Conservation (phyloP, 2,329 filamentous ascomycete species). For the Verruconis gallopava region DNA sequence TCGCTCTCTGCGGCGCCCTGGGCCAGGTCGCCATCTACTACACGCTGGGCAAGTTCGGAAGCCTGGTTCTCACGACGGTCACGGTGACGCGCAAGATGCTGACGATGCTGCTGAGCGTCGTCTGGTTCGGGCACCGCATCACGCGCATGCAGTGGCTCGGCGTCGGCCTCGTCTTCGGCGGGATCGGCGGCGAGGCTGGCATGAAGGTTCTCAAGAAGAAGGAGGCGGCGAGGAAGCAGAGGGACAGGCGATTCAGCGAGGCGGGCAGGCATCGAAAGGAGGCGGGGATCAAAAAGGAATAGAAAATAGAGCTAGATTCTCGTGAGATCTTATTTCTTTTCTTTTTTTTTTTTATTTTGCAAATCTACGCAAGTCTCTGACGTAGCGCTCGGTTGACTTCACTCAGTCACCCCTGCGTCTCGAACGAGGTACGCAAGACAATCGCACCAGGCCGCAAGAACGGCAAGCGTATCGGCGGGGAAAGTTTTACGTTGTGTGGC, state of each 20-base stretch:
- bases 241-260: conserved; percentile 11
- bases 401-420: too few species aligned
- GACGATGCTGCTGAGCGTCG: conserved; percentile 92
- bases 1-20: conserved; percentile 78
- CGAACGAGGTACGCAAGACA: too few species aligned
- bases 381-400: too few species aligned
- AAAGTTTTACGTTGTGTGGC: too few species aligned
- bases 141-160: conserved; percentile 87
- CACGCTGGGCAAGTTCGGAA: conserved; percentile 84
- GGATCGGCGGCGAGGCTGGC: conserved; percentile 78
- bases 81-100: conserved; percentile 98
- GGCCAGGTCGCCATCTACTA: conserved; percentile 98
- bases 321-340: background rate
- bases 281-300: background rate
- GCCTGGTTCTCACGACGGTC: conserved; percentile 83
- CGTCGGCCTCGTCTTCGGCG: conserved; percentile 84
- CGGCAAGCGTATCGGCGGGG: too few species aligned
- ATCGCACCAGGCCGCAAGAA: too few species aligned
- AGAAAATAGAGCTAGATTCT: background rate
- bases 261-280: conserved; percentile 5
- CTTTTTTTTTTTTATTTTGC: too few species aligned
- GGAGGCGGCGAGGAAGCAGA: conserved; percentile 57
- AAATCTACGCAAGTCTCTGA: too few species aligned
- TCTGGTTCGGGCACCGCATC: conserved; percentile 85
- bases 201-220: conserved; percentile 75